These are phyloP conservation scores for Agarophyton chilense DNA, from an alignment of 23 red algal genomes.

Conservation along the genomic window DNA sequence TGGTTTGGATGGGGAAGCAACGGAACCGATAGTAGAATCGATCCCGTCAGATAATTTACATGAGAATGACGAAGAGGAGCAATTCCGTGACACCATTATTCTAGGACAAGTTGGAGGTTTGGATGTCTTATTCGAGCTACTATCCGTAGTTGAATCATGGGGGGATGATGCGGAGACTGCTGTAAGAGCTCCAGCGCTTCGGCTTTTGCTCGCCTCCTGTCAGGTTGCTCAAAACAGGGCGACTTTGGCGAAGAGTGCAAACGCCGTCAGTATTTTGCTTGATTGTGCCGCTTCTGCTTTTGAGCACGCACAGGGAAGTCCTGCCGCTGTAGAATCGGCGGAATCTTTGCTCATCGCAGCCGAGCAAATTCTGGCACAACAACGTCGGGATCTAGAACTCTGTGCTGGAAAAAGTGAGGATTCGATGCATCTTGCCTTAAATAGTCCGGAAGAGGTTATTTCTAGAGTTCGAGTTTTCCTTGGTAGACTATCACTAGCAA, in stretches of 20 bases:
- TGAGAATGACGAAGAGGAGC: constrained; percentile 52
- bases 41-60: constrained; percentile 12
- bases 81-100: constrained; percentile 44
- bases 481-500: constrained; percentile 41
- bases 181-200: constrained; percentile 56
- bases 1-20: constrained; percentile 89
- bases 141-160: constrained; percentile 62
- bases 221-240: constrained; percentile 53
- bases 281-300: constrained; percentile 80
- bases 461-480: constrained; percentile 70
- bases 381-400: constrained; percentile 46
- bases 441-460: constrained; percentile 65
- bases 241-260: constrained; percentile 54
- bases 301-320: constrained; percentile 55
- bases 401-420: neutral
- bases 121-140: constrained; percentile 52
- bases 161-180: constrained; percentile 63
- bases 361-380: constrained; percentile 67
- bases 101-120: constrained; percentile 69
- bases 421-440: constrained; percentile 8
- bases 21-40: constrained; percentile 76
- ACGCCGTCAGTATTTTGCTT: constrained; percentile 65
- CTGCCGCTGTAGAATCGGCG: constrained; percentile 55
- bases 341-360: constrained; percentile 66
- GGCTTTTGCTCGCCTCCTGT: constrained; percentile 64